Percentiles rank a stretch among this genome's conserved stretches.
These are phyloP conservation scores for Verbena officinalis DNA, from an alignment of 257 asterid genomes.

Conservation along the genomic window DNA sequence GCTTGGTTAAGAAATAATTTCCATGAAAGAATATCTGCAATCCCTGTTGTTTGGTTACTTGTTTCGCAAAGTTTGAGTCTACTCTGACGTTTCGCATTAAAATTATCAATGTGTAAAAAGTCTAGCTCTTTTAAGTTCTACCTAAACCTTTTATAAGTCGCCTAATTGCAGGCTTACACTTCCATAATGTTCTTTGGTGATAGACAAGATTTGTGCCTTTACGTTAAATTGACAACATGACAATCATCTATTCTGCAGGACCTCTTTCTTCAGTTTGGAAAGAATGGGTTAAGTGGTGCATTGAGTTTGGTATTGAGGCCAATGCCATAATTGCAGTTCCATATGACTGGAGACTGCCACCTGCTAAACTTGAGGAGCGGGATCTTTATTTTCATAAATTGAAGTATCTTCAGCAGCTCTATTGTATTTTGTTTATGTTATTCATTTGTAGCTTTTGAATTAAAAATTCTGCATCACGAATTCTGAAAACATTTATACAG, in stretches of 20 bases:
- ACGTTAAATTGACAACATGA: constrained; percentile 30
- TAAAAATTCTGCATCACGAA: constrained; percentile 13
- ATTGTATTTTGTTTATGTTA: background rate
- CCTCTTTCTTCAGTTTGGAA: constrained; percentile 99
- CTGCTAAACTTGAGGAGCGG: constrained; percentile 96
- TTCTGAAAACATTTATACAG: constrained; percentile 8
- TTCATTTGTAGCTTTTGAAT: constrained; percentile 10
- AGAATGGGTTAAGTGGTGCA: constrained; percentile 99
- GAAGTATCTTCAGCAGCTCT: constrained; percentile 51
- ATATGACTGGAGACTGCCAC: constrained; percentile 97
- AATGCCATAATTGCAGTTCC: constrained; percentile 96
- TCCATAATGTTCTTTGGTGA: constrained; percentile 21
- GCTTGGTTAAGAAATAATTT: constrained; percentile 19
- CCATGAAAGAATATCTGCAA: constrained; percentile 4
- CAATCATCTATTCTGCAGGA: constrained; percentile 56
- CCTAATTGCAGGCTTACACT: constrained; percentile 8
- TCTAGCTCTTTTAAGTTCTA: constrained; percentile 4
- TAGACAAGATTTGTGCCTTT: constrained; percentile 19
- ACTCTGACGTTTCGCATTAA: constrained; percentile 22
- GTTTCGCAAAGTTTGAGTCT: background rate
- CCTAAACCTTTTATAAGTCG: background rate
- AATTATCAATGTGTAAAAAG: constrained; percentile 11
- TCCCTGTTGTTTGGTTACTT: constrained; percentile 3
- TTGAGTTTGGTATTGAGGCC: constrained; percentile 97
- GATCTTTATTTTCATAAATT: constrained; percentile 97